These are phyloP conservation scores for Sphagnum tenellum DNA, from an alignment of 225 moss, liverwort and hornwort species.

Conservation along the genomic window DNA sequence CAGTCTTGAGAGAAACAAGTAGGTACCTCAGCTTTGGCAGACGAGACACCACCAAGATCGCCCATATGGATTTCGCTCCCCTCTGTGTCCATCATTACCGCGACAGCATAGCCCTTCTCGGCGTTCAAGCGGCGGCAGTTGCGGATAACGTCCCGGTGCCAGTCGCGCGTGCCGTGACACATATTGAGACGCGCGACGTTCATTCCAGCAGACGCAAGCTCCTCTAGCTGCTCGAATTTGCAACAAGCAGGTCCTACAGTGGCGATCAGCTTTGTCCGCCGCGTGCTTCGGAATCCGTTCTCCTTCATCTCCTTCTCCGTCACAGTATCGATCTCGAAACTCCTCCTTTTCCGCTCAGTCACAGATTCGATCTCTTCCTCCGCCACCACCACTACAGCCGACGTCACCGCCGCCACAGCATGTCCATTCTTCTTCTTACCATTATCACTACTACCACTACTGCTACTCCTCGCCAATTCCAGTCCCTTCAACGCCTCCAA, in stretches of 20 bases:
- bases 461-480: too few relatives aligned
- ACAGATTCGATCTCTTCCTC: too few relatives aligned
- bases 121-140: constrained; percentile 45
- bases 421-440: too few relatives aligned
- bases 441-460: too few relatives aligned
- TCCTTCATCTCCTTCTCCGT: constrained; percentile 37
- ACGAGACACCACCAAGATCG: constrained; percentile 22
- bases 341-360: too few relatives aligned
- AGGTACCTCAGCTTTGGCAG: constrained; percentile 22
- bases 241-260: constrained; percentile 65
- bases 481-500: too few relatives aligned
- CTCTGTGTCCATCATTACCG: constrained; percentile 81
- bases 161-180: constrained; percentile 59
- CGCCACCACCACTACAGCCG: too few relatives aligned
- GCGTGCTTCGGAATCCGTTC: constrained; percentile 35
- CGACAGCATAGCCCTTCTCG: constrained; percentile 42
- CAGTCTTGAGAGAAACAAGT: not conserved
- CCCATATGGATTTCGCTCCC: constrained; percentile 49
- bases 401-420: too few relatives aligned
- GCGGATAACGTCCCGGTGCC: constrained; percentile 51
- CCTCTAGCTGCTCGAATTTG: constrained; percentile 53
- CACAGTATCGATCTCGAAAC: constrained; percentile 28
- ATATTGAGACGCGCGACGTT: constrained; percentile 70
- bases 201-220: constrained; percentile 59
- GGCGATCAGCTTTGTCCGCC: constrained; percentile 57